Evolutionary conservation across 139 green algal genomes (phyloP).

Genomic region (Asterochloris erici): DNA sequence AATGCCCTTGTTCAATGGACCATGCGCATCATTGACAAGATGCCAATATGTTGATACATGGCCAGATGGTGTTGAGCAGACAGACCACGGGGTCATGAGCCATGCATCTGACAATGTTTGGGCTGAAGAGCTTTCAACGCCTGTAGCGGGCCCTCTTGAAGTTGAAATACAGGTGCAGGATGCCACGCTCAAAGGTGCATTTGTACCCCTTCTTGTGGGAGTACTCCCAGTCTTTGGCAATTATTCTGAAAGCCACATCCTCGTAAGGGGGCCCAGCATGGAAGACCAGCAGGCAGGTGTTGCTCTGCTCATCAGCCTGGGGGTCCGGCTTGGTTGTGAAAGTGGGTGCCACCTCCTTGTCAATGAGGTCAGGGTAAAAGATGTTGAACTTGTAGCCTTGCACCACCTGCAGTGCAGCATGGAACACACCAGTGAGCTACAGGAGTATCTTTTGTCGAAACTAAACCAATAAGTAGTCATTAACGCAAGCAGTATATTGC

Average conservation of each 20-base stretch:
- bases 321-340: slow-evolving; percentile 75
- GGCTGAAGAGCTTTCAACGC: slow-evolving; percentile 39
- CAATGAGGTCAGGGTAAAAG: slow-evolving; percentile 98
- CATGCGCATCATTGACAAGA: too few relatives aligned
- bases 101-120: too few relatives aligned
- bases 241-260: slow-evolving; percentile 84
- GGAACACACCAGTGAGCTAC: background rate
- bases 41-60: too few relatives aligned
- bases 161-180: slow-evolving; percentile 99
- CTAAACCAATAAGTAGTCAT: background rate
- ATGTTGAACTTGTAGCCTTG: slow-evolving; percentile 99
- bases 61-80: too few relatives aligned
- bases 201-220: slow-evolving; percentile 95
- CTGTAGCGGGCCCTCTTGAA: slow-evolving; percentile 87
- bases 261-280: slow-evolving; percentile 95
- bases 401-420: slow-evolving; percentile 30
- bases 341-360: slow-evolving; percentile 59
- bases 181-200: slow-evolving; percentile 94
- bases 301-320: slow-evolving; percentile 52
- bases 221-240: slow-evolving; percentile 93
- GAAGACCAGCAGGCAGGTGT: slow-evolving; percentile 90
- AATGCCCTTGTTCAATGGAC: too few relatives aligned
- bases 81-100: too few relatives aligned
- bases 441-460: background rate
- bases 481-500: background rate